Evolutionary conservation across 345 rosid species (phyloP), one percentile per base, ranked within the genome.

Genomic region (Hypericum androsaemum): DNA sequence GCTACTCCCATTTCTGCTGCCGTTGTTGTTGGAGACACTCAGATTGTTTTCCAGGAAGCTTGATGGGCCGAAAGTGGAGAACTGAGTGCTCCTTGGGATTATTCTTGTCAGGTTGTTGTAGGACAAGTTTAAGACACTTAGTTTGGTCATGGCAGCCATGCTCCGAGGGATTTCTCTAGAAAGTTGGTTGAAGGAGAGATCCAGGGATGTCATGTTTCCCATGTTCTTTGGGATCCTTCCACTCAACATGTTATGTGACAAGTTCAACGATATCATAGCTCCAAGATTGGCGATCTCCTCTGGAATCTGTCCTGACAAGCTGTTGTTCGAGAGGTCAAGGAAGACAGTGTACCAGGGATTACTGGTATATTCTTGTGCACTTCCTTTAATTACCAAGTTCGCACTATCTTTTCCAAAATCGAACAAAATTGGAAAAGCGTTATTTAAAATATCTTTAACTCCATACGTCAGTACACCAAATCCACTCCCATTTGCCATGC

Each of bases 271-370:
- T 51, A 39, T 10, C 54, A 51, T 6, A 6, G 41, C 54, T 11
- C 7, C 6, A 10, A 51, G 54, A 8, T 51, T 37, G 3, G 15
- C 37, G 15, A 51, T 51, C 41, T 51, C 54, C 2, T 37, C 41
- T 10, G 54, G 54, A 9, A 51, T 51, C n/a, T 37, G 15, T 3
- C 54, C 54, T 6, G 54, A 35, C 38, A 51, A 13, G 37, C 37
- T 37, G 41, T 51, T 51, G 8, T 41, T 40, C 12, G 54, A 51
- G 0, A 51, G 54, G 54, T 51, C 39, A 36, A 51, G 36, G 54
- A n/a, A 8, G 8, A 35, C 37, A 8, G n/a, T 14, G 13, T 35
- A 35, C 37, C 8, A 17, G 11, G 32, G 15, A 51, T 35, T 51
- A 14, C 16, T 37, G 16, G n/a, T 17, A 5, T 32, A 37, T 41